Evolutionary conservation across 495 filamentous ascomycete genomes (phyloP).

Genomic region (Podospora appendiculata): DNA sequence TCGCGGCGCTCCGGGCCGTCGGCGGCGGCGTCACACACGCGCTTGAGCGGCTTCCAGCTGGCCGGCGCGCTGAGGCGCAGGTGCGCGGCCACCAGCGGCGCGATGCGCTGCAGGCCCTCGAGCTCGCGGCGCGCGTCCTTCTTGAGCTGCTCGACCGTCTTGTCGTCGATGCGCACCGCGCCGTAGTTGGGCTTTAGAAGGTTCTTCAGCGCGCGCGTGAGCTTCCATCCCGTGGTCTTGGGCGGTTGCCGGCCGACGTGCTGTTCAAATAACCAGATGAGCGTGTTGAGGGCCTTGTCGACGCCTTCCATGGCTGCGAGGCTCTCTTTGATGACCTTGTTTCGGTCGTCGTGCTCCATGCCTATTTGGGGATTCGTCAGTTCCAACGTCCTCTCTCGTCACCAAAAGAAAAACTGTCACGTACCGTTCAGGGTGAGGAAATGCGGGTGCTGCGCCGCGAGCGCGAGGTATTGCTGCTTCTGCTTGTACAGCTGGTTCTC

Average conservation of each 20-base stretch:
- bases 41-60: not conserved
- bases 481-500: conserved; percentile 9
- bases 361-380: too few relatives aligned
- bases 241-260: conserved; percentile 1
- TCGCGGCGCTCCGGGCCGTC: conserved; percentile 2
- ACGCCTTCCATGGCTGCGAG: not conserved
- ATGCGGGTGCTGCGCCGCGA: too few relatives aligned
- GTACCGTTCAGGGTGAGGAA: too few relatives aligned
- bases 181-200: not conserved
- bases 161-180: conserved; percentile 1
- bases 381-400: too few relatives aligned
- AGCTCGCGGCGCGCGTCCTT: conserved; percentile 4
- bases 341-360: too few relatives aligned
- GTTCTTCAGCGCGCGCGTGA: not conserved
- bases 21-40: not conserved
- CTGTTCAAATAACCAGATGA: conserved; percentile 2
- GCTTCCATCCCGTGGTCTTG: not conserved
- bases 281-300: not conserved
- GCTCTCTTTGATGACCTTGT: not conserved
- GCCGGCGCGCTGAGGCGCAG: not conserved
- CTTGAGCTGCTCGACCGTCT: conserved; percentile 4
- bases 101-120: not conserved
- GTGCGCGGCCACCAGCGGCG: conserved; percentile 4
- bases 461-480: not conserved
- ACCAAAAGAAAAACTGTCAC: too few relatives aligned